phyloP scores from a whole-genome alignment of 2,329 filamentous ascomycete species.

The Zymoseptoria pseudotritici region DNA sequence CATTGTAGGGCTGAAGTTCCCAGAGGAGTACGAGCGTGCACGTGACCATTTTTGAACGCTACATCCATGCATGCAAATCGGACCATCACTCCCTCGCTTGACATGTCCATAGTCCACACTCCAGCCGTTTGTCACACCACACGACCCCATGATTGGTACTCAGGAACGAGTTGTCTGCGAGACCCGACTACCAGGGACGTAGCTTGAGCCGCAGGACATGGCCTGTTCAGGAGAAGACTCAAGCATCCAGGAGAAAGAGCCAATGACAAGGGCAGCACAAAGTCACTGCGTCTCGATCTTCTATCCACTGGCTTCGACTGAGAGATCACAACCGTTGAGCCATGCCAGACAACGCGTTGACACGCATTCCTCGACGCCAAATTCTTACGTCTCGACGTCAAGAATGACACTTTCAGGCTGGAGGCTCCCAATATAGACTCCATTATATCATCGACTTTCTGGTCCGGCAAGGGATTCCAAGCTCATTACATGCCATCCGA shows the following conservation, averaged over 20 bases:
- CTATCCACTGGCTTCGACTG: neutral
- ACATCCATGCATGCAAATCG: neutral
- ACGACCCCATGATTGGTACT: neutral
- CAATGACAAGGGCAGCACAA: neutral
- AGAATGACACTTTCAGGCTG: neutral
- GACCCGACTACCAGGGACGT: neutral
- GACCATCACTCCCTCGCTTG: neutral
- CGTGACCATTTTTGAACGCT: too few species aligned
- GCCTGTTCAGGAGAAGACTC: neutral
- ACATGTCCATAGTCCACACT: neutral
- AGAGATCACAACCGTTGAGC: neutral
- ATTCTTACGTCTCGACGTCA: neutral
- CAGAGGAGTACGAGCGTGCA: neutral
- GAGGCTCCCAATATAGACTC: neutral
- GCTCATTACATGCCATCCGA: conserved; percentile 25
- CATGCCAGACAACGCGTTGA: neutral
- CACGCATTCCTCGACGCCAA: neutral
- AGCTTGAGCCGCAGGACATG: neutral
- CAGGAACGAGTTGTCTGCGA: neutral
- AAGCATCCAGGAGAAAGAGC: neutral
- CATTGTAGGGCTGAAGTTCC: neutral
- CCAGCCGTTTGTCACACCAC: neutral
- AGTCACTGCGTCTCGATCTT: neutral
- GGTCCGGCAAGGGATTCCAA: conserved; percentile 24
- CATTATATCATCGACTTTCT: conserved; percentile 1